These are phyloP conservation scores for Marasmius sp. DNA, from an alignment of 1,284 basidiomycete species.

Conservation along the genomic window DNA sequence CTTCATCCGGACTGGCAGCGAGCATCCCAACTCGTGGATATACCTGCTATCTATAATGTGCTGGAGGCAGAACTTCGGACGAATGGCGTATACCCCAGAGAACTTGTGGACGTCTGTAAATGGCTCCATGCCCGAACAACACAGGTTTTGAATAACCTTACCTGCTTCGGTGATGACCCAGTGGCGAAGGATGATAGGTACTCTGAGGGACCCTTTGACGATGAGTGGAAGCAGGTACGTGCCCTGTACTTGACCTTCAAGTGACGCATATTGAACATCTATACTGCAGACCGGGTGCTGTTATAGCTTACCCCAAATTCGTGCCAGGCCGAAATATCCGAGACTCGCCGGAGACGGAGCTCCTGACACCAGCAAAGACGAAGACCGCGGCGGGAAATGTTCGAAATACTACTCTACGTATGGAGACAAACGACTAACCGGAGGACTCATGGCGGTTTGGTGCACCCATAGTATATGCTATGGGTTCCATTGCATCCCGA, in stretches of 20 bases:
- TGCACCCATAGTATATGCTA: conserved; percentile 37
- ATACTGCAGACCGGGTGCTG: conserved; percentile 22
- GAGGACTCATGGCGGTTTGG: conserved; percentile 34
- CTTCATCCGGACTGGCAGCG: too few relatives aligned
- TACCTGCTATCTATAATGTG: neutral
- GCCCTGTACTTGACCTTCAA: too few relatives aligned
- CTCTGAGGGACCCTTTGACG: neutral
- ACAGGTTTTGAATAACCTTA: too few relatives aligned
- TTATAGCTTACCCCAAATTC: conserved; percentile 26
- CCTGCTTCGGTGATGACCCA: too few relatives aligned
- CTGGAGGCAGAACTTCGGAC: neutral
- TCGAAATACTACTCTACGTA: conserved; percentile 35
- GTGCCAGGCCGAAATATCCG: too few relatives aligned
- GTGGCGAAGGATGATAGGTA: neutral
- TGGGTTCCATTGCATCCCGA: conserved; percentile 38
- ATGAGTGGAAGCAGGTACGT: conserved; percentile 3
- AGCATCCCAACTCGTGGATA: neutral
- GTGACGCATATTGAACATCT: too few relatives aligned
- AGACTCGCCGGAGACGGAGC: too few relatives aligned
- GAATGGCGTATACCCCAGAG: neutral
- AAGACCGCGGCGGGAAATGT: conserved; percentile 23
- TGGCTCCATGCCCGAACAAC: neutral
- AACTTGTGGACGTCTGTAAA: neutral
- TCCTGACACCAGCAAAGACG: too few relatives aligned
- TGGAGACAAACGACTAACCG: conserved; percentile 26